Conservation (phyloP, 306 rosid genomes). For the Castanospermum australe region DNA sequence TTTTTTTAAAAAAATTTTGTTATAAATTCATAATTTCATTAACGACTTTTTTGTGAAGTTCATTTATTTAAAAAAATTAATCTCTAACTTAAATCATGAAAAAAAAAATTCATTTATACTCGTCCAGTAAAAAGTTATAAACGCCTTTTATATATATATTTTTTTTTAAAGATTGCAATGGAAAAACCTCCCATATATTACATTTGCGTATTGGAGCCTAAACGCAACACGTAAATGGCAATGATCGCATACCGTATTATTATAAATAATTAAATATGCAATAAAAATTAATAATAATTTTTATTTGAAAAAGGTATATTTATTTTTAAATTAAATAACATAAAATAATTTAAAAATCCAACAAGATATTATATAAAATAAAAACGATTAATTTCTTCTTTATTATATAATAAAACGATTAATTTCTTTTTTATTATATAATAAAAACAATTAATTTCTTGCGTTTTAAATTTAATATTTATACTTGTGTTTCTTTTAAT, state of each 20-base stretch:
- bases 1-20: too few relatives aligned
- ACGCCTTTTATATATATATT: too few relatives aligned
- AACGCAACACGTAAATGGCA: background rate
- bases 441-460: background rate
- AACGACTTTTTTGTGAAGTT: too few relatives aligned
- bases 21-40: too few relatives aligned
- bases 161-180: too few relatives aligned
- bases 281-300: background rate
- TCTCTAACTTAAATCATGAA: too few relatives aligned
- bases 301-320: background rate
- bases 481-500: background rate
- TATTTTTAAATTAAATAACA: background rate
- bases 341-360: background rate
- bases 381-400: background rate
- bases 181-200: background rate
- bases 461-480: background rate
- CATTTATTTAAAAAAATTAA: too few relatives aligned
- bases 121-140: too few relatives aligned
- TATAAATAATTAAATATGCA: background rate
- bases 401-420: background rate
- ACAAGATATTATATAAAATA: conserved; percentile 10
- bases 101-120: too few relatives aligned
- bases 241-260: background rate
- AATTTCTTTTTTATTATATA: background rate
- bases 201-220: background rate